Base-by-base conservation (phyloP, 1,284 basidiomycete species). In the Pyrrhoderma lamaoense region DNA sequence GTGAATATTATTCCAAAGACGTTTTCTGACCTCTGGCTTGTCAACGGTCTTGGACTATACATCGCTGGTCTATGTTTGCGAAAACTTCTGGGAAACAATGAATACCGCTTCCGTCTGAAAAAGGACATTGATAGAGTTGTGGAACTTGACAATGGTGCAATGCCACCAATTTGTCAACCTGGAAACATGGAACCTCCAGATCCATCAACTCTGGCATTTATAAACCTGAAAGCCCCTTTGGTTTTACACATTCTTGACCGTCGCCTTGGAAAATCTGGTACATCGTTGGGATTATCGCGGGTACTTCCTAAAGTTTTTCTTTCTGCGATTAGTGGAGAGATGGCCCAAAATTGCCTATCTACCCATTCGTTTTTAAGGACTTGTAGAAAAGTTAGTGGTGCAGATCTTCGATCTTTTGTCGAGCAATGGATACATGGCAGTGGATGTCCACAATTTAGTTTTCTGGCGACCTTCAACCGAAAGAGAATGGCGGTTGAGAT, bases 351-450 rank as follows among this genome's bases (percentile, higher is more conserved):
- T 64, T 79, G 82, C 38, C 73, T 99, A 7, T 92, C 93, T 4
- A 99, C 96, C 0, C 85, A 89, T 58, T 80, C 82, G 21, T 99
- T 99, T 70, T 74, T 99, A 56, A 76, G 93, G 49, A 92, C 83
- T 39, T 99, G 95, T 64, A 77, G 93, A 57, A 99, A 96, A 66
- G 88, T 96, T 45, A 93, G 91, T 61, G 88, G 90, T 9, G 82
- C 93, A 16, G 95, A 98, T 64, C 77, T 93, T 35, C 78, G 89
- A 51, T 79, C 80, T 21, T 99, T 99, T 64, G 88, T 91, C 22
- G 93, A 98, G 63, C 95, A 99, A 66, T 99, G 96, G 96, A 92
- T 99, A 57, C 96, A 94, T 63, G 93, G 93, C 11, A 95, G 91
- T 63, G 96, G 96, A 3, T 97, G 93, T 64, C 96, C 96, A 0